Base-by-base conservation (phyloP, 768 basidiomycete species). In the Lactarius vividus region DNA sequence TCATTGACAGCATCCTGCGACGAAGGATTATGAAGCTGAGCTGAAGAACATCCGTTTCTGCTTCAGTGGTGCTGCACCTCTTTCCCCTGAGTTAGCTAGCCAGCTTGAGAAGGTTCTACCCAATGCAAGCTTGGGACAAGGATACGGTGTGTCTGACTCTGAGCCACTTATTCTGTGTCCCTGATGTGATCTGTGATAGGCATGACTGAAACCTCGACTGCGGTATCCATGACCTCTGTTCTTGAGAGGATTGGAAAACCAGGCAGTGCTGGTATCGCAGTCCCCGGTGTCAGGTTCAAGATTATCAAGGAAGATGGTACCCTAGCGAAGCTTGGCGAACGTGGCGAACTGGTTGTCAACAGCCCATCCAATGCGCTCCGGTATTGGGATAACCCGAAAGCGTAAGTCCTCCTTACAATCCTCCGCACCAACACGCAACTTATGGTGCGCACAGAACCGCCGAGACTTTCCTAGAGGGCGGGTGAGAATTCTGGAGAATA, bases 141-240 rank as follows among this genome's bases (percentile, higher is more conserved):
- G 81, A 9, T 87, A 84, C 62, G 87, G 85, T 82, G 52, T 13
- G 62, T 49, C 18, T 13, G 31, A 52, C 49, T 31, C n/a, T 1
- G 8, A 35, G 2, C 10, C 53, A 33, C 33, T 42, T 8, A 23
- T 46, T 39, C 16, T 28, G 6, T 11, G 18, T 55, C 16, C 33
- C 39, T 37, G 18, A 15, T 26, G 16, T 35, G 20, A 56, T 39
- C 18, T 39, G 5, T 28, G 23, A n/a, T 20, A 89, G 88, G 89
- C 13, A 84, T 88, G 85, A 91, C 89, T 0, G 89, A 91, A 72
- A 81, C 85, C 0, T 78, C 80, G 59, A 85, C 86, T 0, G 80
- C 82, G 4, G 79, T 82, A 9, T 75, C 80, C 18, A 81, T 86
- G 78, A 65, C 85, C 82, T 75, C 74, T 82, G 35, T 74, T 80